Base-by-base conservation (phyloP, 805 yeast species). In the Saccharomycopsis sp. region DNA sequence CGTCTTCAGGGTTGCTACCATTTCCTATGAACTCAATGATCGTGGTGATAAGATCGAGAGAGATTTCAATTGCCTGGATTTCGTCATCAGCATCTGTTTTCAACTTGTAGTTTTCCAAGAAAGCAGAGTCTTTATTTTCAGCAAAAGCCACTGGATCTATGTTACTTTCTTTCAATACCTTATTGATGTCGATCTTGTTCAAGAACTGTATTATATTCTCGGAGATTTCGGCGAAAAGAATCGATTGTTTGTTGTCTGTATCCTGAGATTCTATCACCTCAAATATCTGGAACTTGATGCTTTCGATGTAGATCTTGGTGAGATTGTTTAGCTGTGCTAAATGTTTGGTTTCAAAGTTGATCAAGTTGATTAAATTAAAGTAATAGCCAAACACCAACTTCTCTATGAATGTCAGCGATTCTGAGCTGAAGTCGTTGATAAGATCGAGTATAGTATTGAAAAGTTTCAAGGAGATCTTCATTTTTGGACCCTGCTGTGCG, bases 11-110 rank as follows among this genome's bases (percentile, higher is more conserved):
- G 12, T 19, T 44, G 49, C 49, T 44, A 15, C 65, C 54, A 29
- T 71, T 64, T 8, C 81, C 80, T 7, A 77, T 64, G 29, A 74
- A 70, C 69, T 91, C 97, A 64, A 87, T 79, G 3, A 85, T 75
- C 1, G 92, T 87, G 1, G 97, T 83, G 23, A 89, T 74, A 35
- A 93, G 69, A 69, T 93, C 98, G 22, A 92, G 71, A 0, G 87
- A 76, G 0, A 86, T 77, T 64, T 89, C 96, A 22, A 87, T 73
- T 2, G 87, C 77, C 63, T 85, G 85, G 54, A 87, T 70, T 54
- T 80, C 78, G 51, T 78, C 71, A 62, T 79, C 78, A 2, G 87
- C 82, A 14, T 67, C 67, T 5, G 71, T 66, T 57, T 79, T 76
- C 51, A 72, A 74, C 25, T 74, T 75, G 42, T 56, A 50, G 8